These are phyloP conservation scores for Amaranthus tricolor DNA, from an alignment of 179 eudicot genomes.

Conservation along the genomic window DNA sequence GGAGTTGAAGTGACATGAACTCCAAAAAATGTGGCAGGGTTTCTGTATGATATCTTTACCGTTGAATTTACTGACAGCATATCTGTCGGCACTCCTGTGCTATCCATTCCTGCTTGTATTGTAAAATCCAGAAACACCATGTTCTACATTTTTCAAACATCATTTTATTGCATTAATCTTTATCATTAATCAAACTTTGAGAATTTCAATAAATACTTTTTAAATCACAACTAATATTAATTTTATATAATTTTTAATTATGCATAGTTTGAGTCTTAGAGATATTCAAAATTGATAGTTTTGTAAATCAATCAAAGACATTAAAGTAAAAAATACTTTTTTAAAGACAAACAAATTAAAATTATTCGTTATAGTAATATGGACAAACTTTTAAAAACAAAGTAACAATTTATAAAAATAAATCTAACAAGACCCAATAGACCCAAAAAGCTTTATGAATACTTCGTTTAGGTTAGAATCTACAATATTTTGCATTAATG, in stretches of 20 bases:
- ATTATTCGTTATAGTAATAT: no score
- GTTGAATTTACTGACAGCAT: constrained; percentile 62
- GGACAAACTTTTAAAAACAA: no score
- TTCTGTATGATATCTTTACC: constrained; percentile 53
- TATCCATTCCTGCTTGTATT: constrained; percentile 71
- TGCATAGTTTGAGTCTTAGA: no score
- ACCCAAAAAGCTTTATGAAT: no score
- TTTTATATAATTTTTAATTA: neutral
- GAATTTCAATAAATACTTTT: neutral
- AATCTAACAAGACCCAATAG: no score
- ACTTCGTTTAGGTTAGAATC: no score
- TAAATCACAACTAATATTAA: neutral
- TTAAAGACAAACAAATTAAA: no score
- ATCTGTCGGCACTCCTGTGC: constrained; percentile 58
- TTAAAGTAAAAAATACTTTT: no score
- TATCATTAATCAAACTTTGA: neutral
- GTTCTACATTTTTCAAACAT: constrained; percentile 36
- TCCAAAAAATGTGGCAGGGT: constrained; percentile 76
- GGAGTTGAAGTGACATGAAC: constrained; percentile 72
- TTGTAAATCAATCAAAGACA: no score
- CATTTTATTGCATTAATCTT: neutral
- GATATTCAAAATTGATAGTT: no score
- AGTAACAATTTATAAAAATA: no score
- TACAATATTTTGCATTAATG: no score
- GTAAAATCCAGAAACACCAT: constrained; percentile 51